Evolutionary conservation across 1,139 yeast species (phyloP).

Genomic region (Taphrina deformans): DNA sequence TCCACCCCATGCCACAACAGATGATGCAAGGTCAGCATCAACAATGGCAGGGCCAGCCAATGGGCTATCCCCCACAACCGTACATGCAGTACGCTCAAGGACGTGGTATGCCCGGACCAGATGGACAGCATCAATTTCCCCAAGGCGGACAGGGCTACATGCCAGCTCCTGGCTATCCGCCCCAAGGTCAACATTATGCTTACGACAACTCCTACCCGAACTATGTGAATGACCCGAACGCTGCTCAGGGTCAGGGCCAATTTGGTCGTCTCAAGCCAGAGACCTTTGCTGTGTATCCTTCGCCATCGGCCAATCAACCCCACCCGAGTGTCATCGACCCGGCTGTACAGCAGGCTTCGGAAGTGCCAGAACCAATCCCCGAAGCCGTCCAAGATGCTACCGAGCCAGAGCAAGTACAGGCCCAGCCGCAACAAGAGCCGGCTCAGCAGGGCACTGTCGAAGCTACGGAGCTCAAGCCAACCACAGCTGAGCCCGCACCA

Average conservation of each 20-base stretch:
- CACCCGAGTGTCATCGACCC: neutral
- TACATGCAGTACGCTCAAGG: slow-evolving; percentile 16
- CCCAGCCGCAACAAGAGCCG: neutral
- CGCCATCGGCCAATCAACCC: neutral
- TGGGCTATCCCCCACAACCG: slow-evolving; percentile 17
- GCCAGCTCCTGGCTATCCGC: slow-evolving; percentile 14
- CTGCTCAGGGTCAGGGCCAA: slow-evolving; percentile 9
- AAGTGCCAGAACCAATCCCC: neutral
- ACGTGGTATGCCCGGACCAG: slow-evolving; percentile 14
- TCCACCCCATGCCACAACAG: slow-evolving; percentile 21
- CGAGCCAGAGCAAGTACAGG: neutral
- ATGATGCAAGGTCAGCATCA: slow-evolving; percentile 13
- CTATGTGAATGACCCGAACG: slow-evolving; percentile 17
- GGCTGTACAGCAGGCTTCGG: neutral
- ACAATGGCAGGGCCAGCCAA: slow-evolving; percentile 7
- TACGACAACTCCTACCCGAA: slow-evolving; percentile 21
- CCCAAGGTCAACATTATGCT: slow-evolving; percentile 9
- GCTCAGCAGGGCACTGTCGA: neutral
- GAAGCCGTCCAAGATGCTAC: neutral
- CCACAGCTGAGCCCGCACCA: neutral
- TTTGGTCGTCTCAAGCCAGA: slow-evolving; percentile 24
- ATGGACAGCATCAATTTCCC: slow-evolving; percentile 9
- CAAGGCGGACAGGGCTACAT: slow-evolving; percentile 4
- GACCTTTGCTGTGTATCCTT: slow-evolving; percentile 12
- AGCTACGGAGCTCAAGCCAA: neutral